Base-by-base conservation (phyloP, 257 asterid species). In the Voacanga thouarsii region DNA sequence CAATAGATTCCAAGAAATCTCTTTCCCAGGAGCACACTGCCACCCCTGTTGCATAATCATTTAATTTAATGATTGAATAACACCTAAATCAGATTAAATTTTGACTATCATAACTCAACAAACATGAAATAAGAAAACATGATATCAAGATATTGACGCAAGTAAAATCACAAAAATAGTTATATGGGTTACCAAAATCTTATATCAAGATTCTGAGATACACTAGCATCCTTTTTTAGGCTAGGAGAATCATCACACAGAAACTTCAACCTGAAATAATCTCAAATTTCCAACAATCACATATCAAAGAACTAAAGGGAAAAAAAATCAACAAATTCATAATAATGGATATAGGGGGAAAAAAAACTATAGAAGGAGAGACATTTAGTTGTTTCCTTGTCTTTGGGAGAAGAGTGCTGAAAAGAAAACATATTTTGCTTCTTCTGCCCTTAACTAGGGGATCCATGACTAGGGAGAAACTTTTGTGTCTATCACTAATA, bases 1-100 rank as follows among this genome's bases (percentile, higher is more conserved):
- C 84, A 95, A 81, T 50, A 93, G 82, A 82, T 92, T 91, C 98
- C 98, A 95, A 73, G 92, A 83, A 81, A 83, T 81, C 24, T 83
- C 87, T 89, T 85, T 94, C 79, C 85, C 97, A 79, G 92, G 87
- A 41, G 82, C 78, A 82, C 99, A 95, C 75, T 90, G 94, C 99
- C 99, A 95, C 79, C 84, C 96, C 98, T 95, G 89, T 72, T 79
- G 6, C 68, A 60, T 37, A 11, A 23, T 61, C 30, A 49, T 75
- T 74, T 16, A 26, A 79, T 30, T 33, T 39, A 67, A 60, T 3
- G 33, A 28, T 44, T 30, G 45, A 75, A 24, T 33, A 72, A 37
- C 64, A 78, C 65, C 43, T 21, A 11, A 45, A 82, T 59, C 67
- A 82, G 60, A 77, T 28, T 6, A 50, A 76, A n/a, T 0, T 51